A percentile compares a stretch with the other conserved stretches of the same genome.
Conservation (phyloP, 306 rosid genomes). For the Ormosia semicastrata region DNA sequence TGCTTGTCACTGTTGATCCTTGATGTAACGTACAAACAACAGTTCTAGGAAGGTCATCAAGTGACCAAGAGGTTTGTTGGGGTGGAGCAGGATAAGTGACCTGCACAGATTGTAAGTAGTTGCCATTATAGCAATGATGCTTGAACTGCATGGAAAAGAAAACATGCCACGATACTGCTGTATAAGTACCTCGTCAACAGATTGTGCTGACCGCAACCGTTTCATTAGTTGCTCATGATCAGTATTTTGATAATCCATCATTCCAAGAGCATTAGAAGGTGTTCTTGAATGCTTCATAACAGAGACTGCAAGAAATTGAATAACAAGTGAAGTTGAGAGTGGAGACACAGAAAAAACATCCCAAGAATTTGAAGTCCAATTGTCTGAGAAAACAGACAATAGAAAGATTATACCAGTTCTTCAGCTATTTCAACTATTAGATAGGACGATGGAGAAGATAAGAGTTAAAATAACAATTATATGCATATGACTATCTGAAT, state of each 20-base stretch:
- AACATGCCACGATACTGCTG: not conserved
- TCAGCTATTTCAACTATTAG: not conserved
- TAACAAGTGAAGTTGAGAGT: slow-evolving; percentile 7
- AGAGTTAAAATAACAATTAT: not conserved
- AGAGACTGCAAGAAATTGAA: slow-evolving; percentile 39
- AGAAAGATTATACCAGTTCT: not conserved
- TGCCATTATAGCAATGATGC: not conserved
- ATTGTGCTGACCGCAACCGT: slow-evolving; percentile 50
- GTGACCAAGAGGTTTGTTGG: slow-evolving; percentile 36
- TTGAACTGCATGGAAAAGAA: slow-evolving; percentile 18
- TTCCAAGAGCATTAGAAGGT: slow-evolving; percentile 43
- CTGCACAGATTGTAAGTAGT: slow-evolving; percentile 32
- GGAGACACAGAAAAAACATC: not conserved
- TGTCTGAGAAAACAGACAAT: not conserved
- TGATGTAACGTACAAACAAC: slow-evolving; percentile 46
- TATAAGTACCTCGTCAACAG: slow-evolving; percentile 52
- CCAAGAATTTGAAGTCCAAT: too few relatives aligned
- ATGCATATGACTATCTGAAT: not conserved
- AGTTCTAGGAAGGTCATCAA: slow-evolving; percentile 47
- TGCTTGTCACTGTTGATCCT: slow-evolving; percentile 43
- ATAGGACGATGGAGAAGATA: not conserved
- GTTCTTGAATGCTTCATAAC: slow-evolving; percentile 56
- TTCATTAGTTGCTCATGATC: slow-evolving; percentile 52
- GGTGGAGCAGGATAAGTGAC: slow-evolving; percentile 36
- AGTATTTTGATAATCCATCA: slow-evolving; percentile 44